Evolutionary conservation across 257 asterid species (phyloP).

Genomic region (Fraxinus quadrangulata): DNA sequence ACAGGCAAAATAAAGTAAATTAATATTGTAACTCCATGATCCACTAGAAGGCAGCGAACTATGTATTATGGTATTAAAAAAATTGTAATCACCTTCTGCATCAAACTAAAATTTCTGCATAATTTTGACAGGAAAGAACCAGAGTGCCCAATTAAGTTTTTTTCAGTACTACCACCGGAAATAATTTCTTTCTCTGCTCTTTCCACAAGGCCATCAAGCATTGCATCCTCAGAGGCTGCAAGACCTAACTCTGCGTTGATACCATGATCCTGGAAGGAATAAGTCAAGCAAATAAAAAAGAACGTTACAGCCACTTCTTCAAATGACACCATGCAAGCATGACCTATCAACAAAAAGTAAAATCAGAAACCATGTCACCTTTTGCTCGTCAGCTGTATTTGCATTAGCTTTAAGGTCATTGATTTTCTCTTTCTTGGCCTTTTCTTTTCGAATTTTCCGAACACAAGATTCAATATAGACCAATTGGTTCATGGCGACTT

Average conservation of each 20-base stretch:
- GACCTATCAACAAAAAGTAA: constrained; percentile 18
- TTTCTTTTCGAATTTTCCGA: constrained; percentile 77
- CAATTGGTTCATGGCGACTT: constrained; percentile 92
- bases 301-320: constrained; percentile 12
- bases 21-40: constrained; percentile 14
- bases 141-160: constrained; percentile 83
- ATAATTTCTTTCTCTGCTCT: constrained; percentile 90
- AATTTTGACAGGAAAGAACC: constrained; percentile 72
- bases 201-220: constrained; percentile 78
- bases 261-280: constrained; percentile 54
- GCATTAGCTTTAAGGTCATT: constrained; percentile 43
- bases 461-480: constrained; percentile 72
- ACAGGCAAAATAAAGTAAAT: not conserved
- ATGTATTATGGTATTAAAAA: constrained; percentile 9
- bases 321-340: constrained; percentile 28
- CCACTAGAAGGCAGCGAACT: not conserved
- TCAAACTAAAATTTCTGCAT: constrained; percentile 80
- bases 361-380: constrained; percentile 43
- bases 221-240: constrained; percentile 91
- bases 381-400: constrained; percentile 43
- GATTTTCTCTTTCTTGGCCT: constrained; percentile 67
- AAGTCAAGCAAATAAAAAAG: constrained; percentile 20
- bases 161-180: constrained; percentile 56
- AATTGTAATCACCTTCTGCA: constrained; percentile 78
- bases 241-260: constrained; percentile 89